Evolutionary conservation across 768 basidiomycete species (phyloP), one percentile per base, ranked within the genome.

Genomic region (Lactarius vividus): DNA sequence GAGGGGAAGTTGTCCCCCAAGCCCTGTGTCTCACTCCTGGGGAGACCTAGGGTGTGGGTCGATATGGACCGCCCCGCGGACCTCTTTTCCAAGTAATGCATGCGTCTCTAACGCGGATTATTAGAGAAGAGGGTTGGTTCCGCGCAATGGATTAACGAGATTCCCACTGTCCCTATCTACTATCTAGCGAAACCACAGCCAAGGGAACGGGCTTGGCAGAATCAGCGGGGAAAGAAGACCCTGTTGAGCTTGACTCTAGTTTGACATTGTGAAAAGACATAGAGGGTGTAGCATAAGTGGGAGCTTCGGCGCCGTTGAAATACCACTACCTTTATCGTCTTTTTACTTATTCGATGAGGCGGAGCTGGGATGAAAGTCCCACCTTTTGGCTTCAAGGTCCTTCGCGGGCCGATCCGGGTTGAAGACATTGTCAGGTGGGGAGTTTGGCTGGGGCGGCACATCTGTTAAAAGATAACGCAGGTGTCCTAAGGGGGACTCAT

Each of bases 161-260:
- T 78, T 77, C 75, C 77, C 76, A 77, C 76, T 78, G 77, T 77
- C 75, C 77, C 78, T 79, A 78, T 76, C 75, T 79, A 78, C 78
- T 79, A 78, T 78, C 77, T 76, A 79, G 77, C 74, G 74, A 79
- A 79, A 79, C 78, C 77, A 79, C 78, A 79, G 79, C 79, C 64
- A 65, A 65, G 64, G 73, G 74, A 75, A 74, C 71, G 72, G 72
- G 73, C 64, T 65, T 66, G 65, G 65, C 46, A 44, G 42, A 65
- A 62, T 80, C 78, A 82, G 83, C 81, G 82, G 85, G 85, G 84
- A 86, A 87, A 86, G 85, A 87, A 86, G 86, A 87, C 85, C 85
- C 86, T 87, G 86, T 86, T 87, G 85, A 87, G 86, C 85, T 87
- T 88, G 86, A 88, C 86, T 88, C 86, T 88, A 87, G 86, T 88